Evolutionary conservation across 306 rosid genomes (phyloP), one percentile per base, ranked within the genome.

Genomic region (Lotus japonicus): DNA sequence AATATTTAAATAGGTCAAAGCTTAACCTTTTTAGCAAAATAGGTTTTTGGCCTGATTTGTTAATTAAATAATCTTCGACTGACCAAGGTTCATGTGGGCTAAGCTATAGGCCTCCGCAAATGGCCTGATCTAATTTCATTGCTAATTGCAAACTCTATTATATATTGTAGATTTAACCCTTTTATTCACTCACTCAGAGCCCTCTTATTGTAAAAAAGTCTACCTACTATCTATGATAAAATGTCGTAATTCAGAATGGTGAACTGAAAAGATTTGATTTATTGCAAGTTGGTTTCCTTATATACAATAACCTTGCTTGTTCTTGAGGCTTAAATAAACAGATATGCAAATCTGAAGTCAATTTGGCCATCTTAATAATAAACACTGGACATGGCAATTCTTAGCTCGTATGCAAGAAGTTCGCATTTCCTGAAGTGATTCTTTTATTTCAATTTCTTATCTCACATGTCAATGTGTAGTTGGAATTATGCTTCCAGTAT

Each of bases 301-400:
- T 59, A 26, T 26, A 26, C 64, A 36, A 52, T 42, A 63, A 73
- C 56, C 31, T 50, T 54, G 44, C 36, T 74, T 62, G 45, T 12
- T 28, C 36, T 51, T 49, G 41, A 67, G 18, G 16, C 21, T 39
- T 56, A 38, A 26, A 28, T 14, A 12, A 41, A 56, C 50, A 41
- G 15, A 33, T 26, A 18, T 53, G 65, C 64, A 64, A n/a, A 64
- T 49, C 38, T 41, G 49, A 42, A 41, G 36, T 42, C 31, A 73
- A 16, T 70, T 70, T n/a, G n/a, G 9, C 50, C 49, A 38, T 17
- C 38, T 52, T 52, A 44, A n/a, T 38, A 17, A 8, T 74, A 21
- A 56, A 58, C 6, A 45, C 6, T 6, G 48, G n/a, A 50, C 21
- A 52, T 41, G 58, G 14, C 60, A 58, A 31, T 61, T 45, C 53